These are phyloP conservation scores for Leishmania braziliensis DNA, from an alignment of 208 protist genomes.

Conservation along the genomic window DNA sequence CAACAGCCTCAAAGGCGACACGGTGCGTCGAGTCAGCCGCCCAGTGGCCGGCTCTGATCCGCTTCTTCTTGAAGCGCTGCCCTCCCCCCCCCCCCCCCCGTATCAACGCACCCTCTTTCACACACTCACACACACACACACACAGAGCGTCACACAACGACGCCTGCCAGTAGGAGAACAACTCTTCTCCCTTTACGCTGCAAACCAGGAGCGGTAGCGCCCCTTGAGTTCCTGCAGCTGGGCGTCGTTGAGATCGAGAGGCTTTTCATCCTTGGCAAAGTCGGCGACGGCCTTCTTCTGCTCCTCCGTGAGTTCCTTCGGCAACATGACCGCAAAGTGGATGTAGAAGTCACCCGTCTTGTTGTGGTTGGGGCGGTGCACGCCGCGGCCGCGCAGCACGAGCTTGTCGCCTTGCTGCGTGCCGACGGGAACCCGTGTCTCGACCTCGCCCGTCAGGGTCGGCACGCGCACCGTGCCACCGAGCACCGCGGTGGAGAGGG, in stretches of 20 bases:
- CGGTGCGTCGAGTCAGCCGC: background rate
- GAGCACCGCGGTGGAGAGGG: constrained; percentile 77
- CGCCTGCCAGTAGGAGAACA: background rate
- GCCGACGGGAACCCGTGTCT: constrained; percentile 81
- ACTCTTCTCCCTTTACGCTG: constrained; percentile 22
- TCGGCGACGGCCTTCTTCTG: constrained; percentile 82
- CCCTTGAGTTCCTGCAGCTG: constrained; percentile 85
- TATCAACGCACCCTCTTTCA: background rate
- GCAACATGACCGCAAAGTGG: constrained; percentile 87
- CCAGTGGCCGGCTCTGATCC: background rate
- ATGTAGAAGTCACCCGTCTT: constrained; percentile 89
- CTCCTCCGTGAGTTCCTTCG: constrained; percentile 78
- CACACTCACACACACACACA: constrained; percentile 10
- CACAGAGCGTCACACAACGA: background rate
- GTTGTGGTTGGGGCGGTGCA: constrained; percentile 85
- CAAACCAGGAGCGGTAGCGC: constrained; percentile 85
- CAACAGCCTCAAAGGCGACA: background rate
- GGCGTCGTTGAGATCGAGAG: constrained; percentile 67
- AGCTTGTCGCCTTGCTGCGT: constrained; percentile 92
- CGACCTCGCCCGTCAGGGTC: constrained; percentile 84
- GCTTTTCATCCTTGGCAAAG: constrained; percentile 86
- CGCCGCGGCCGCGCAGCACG: constrained; percentile 81
- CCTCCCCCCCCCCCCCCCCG: background rate
- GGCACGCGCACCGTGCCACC: constrained; percentile 80
- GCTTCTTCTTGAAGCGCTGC: background rate